Percentiles rank a stretch among this genome's conserved stretches.
Conservation (phyloP, 2,329 filamentous ascomycete species). For the Colletotrichum magnum region DNA sequence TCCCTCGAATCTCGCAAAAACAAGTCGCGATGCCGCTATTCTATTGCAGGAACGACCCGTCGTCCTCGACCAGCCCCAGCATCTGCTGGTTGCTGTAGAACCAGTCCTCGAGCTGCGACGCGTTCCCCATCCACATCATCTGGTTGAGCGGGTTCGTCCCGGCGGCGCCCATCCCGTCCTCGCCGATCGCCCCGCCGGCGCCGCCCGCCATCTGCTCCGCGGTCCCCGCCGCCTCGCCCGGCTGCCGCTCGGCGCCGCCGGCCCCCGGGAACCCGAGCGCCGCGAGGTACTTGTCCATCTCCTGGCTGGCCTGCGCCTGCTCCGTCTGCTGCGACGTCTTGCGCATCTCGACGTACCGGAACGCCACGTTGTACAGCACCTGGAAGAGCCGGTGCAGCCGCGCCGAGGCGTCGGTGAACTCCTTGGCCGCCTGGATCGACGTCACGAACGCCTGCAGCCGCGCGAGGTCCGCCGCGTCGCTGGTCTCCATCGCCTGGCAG, state of each 20-base stretch:
- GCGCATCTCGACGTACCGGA: constrained; percentile 71
- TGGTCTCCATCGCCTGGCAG: constrained; percentile 64
- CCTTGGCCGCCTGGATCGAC: constrained; percentile 64
- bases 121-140: constrained; percentile 54
- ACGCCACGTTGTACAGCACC: constrained; percentile 70
- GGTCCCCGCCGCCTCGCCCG: constrained; percentile 3
- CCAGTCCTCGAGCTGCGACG: constrained; percentile 55
- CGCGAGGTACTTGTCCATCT: constrained; percentile 66
- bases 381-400: constrained; percentile 71
- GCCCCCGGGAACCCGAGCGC: constrained; percentile 61
- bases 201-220: neutral
- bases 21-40: neutral
- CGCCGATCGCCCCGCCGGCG: neutral
- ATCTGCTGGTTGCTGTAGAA: constrained; percentile 56
- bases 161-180: constrained; percentile 12
- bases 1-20: no score
- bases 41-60: constrained; percentile 14
- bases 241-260: constrained; percentile 36
- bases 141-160: constrained; percentile 43
- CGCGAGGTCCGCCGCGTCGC: constrained; percentile 55
- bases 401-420: constrained; percentile 62
- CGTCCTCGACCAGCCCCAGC: constrained; percentile 52
- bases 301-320: constrained; percentile 51
- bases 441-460: constrained; percentile 65
- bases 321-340: constrained; percentile 45